Base-by-base conservation (phyloP, 1,284 basidiomycete genomes). In the Ustilago shanxiensis region DNA sequence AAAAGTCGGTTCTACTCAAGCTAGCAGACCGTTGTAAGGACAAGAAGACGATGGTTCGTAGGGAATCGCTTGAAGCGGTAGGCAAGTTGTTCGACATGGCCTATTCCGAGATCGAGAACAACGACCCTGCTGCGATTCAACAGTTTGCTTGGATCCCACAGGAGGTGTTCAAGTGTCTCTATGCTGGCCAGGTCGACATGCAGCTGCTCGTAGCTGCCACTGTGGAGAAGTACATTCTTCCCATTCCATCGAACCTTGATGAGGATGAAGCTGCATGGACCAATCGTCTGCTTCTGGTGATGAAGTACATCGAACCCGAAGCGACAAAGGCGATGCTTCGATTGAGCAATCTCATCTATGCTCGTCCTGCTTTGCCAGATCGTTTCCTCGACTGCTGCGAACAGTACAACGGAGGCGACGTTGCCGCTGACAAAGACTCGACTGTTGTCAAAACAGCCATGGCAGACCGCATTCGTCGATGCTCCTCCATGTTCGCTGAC, bases 131-230 rank as follows among this genome's bases (percentile, higher is more conserved):
- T 0, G 93, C 95, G 0, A 89, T 92, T 20, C 86, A 88, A 22
- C 93, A 96, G 60, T 98, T 99, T 83, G 91, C 90, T 0, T 99
- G 97, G 97, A 98, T 99, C 70, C 95, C 97, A 0, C 89, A 92
- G 35, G 88, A 89, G 45, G 88, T 99, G 31, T 77, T 88, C 93
- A 45, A 88, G 88, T 64, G 89, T 37, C 59, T 71, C 26, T 80
- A 72, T 37, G 64, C 66, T 22, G 73, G 70, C 16, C 41, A 52
- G 37, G 83, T 89, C 1, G 90, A 91, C 0, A 26, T 79, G 7
- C 91, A 93, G 79, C 88, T 91, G 71, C 60, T 69, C 10, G 75
- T 84, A 3, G 67, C 74, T 0, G 60, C 63, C 0, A 89, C 91
- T 4, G 82, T 97, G 28, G 90, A 90, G 31, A 90, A 92, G 45